phyloP scores from a whole-genome alignment of 2,329 filamentous ascomycete species.

The Diaporthe capsici region DNA sequence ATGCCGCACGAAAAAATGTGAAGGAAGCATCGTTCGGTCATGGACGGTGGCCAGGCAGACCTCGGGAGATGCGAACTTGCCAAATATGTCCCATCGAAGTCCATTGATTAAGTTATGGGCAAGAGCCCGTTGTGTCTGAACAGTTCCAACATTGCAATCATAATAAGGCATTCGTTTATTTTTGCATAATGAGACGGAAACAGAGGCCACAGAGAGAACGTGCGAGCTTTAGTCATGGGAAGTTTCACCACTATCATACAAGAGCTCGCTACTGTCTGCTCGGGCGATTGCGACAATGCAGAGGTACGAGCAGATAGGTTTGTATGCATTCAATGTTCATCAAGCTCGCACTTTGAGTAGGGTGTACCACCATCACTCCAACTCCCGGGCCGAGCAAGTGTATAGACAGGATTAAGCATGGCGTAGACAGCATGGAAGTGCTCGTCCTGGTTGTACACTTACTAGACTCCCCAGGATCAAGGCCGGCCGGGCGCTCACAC shows the following conservation, averaged over 20 bases:
- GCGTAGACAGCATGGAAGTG: background rate
- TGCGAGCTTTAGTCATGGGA: background rate
- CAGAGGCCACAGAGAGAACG: too few species aligned
- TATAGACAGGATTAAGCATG: background rate
- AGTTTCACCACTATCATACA: background rate
- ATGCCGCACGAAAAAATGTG: background rate
- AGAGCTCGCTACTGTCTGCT: background rate
- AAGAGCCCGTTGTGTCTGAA: background rate
- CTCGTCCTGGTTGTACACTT: background rate
- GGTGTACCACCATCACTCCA: background rate
- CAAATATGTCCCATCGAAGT: background rate
- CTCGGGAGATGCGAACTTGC: background rate
- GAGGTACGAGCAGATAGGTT: background rate
- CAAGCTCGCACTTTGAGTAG: background rate
- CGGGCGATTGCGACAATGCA: background rate
- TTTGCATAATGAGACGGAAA: background rate
- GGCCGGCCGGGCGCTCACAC: background rate
- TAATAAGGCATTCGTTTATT: background rate
- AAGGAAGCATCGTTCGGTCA: background rate
- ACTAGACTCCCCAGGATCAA: background rate
- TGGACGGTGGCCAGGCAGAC: background rate
- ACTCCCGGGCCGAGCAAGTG: background rate
- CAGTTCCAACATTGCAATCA: background rate
- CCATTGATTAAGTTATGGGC: background rate
- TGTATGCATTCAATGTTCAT: background rate